These are phyloP conservation scores for Globisporangium viniferum DNA, from an alignment of 352 stramenopile genomes.

Conservation along the genomic window DNA sequence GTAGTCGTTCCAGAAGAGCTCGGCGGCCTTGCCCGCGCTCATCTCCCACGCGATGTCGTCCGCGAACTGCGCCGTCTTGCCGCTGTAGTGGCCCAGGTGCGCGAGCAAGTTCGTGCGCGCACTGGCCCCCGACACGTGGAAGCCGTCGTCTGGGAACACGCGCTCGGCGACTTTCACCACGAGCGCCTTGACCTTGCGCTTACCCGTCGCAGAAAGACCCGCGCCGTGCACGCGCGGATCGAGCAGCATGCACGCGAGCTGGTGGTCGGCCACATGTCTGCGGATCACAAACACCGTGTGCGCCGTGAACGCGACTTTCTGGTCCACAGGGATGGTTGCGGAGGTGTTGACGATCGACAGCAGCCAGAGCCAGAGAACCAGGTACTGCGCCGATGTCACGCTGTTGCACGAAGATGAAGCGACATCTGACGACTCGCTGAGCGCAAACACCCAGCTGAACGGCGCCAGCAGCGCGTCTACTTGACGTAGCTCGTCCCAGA, in stretches of 20 bases:
- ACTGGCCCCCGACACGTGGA: slow-evolving; percentile 11
- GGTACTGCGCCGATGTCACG: slow-evolving; percentile 36
- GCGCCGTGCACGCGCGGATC: slow-evolving; percentile 41
- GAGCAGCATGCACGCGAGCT: slow-evolving; percentile 43
- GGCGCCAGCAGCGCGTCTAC: slow-evolving; percentile 38
- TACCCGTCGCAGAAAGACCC: slow-evolving; percentile 36
- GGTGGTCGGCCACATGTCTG: slow-evolving; percentile 23
- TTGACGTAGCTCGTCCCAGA: slow-evolving; percentile 32
- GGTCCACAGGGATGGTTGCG: slow-evolving; percentile 14
- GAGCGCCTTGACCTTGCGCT: slow-evolving; percentile 41
- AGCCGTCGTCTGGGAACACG: slow-evolving; percentile 22
- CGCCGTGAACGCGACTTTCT: slow-evolving; percentile 12
- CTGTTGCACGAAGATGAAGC: neutral
- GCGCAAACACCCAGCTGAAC: slow-evolving; percentile 40
- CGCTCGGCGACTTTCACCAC: slow-evolving; percentile 35
- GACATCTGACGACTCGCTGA: slow-evolving; percentile 28
- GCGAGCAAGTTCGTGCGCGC: slow-evolving; percentile 26
- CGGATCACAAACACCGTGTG: slow-evolving; percentile 16
- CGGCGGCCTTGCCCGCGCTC: slow-evolving; percentile 29
- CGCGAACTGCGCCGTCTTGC: slow-evolving; percentile 33
- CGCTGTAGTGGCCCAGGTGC: slow-evolving; percentile 37
- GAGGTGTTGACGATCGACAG: slow-evolving; percentile 21
- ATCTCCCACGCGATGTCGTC: slow-evolving; percentile 52
- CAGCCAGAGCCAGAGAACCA: slow-evolving; percentile 51
- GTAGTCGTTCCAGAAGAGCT: slow-evolving; percentile 52